phyloP scores from a whole-genome alignment of 371 early-diverging fungal genomes.

The Mortierella sp. region DNA sequence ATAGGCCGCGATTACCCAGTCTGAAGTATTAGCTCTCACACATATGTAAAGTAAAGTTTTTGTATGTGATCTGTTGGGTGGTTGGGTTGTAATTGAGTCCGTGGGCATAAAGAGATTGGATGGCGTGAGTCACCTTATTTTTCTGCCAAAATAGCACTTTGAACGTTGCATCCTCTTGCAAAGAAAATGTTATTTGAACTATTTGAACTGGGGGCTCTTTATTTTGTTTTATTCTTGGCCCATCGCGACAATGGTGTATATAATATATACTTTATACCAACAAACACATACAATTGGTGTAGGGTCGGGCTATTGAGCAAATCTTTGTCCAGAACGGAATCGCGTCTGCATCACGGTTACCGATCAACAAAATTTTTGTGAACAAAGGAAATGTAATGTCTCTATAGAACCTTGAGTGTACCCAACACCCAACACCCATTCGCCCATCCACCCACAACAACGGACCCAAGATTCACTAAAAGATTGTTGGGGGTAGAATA shows the following conservation, averaged over 20 bases:
- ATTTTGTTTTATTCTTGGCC: neutral
- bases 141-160: neutral
- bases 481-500: neutral
- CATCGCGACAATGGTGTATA: neutral
- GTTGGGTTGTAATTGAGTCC: neutral
- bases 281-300: neutral
- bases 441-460: neutral
- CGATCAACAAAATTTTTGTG: neutral
- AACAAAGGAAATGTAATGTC: too few species aligned
- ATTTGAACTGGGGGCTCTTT: neutral
- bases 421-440: neutral
- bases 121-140: constrained; percentile 13
- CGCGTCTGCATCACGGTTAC: neutral
- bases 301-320: neutral
- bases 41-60: neutral
- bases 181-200: too few species aligned
- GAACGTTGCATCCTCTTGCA: constrained; percentile 2
- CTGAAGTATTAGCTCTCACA: constrained; percentile 1
- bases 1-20: neutral
- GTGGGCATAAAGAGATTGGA: constrained; percentile 2
- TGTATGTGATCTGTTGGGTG: neutral
- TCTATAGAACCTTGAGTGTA: too few species aligned
- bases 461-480: too few species aligned
- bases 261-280: neutral
- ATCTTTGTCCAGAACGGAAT: neutral